Evolutionary conservation across 306 rosid genomes (phyloP), one percentile per base, ranked within the genome.

Genomic region (Gynostemma pentaphyllum): DNA sequence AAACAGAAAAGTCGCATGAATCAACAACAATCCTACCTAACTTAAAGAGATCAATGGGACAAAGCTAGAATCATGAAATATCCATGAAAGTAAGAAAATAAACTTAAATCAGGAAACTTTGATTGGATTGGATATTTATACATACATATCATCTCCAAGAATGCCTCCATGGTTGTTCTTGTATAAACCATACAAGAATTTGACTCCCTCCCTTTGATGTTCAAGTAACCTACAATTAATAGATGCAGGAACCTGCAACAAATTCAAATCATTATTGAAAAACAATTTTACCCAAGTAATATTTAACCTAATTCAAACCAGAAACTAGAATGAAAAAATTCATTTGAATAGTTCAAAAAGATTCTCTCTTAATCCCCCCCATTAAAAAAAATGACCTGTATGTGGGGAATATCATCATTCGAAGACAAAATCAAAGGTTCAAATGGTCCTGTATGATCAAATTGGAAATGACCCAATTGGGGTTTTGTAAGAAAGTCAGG

Each of bases 71-170:
- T 6, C 10, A 2, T 34, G 62, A 18, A 57, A 40, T 18, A 21
- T 6, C 27, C 2, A 24, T 19, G 23, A 41, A n/a, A 13, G 23
- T 30, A n/a, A 13, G 24, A 13, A 30, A 22, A 21, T 14, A 19
- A 52, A 54, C 62, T n/a, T 8, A 32, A 2, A 62, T 2, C 19
- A 24, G 26, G 9, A 39, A 70, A 34, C 60, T 39, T 27, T 16
- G 62, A 1, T 40, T 21, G n/a, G 23, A 29, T 24, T n/a, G n/a
- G n/a, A 7, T 50, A 12, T 16, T 24, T 16, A 45, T 16, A 76
- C 87, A 76, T 70, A 91, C 98, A 91, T 91, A 83, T 91, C 96
- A 79, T 91, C 98, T 64, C 96, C 98, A 79, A 91, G 98, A 66
- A 91, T 73, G 57, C 98, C 98, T 48, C 98, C 98, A 74, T 79